Evolutionary conservation across 352 stramenopile genomes (phyloP).

Genomic region (Globisporangium nodosum): DNA sequence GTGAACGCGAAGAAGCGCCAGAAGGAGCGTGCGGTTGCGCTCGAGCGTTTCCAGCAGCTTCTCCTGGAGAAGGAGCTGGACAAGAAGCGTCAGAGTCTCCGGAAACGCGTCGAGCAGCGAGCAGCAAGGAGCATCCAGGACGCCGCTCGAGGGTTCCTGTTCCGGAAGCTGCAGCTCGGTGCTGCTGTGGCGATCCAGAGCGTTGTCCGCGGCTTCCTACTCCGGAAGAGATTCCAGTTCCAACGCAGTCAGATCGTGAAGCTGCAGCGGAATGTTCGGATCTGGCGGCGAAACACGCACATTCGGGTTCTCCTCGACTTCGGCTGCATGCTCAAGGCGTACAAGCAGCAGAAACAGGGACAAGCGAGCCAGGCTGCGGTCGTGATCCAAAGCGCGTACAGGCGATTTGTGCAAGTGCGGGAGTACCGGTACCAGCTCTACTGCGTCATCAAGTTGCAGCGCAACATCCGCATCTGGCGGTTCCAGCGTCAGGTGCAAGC

Average conservation of each 20-base stretch:
- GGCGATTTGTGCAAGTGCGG: conserved; percentile 16
- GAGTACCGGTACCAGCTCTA: conserved; percentile 18
- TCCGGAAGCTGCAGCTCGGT: background rate
- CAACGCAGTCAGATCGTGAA: background rate
- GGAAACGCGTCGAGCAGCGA: conserved; percentile 25
- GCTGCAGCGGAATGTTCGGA: conserved; percentile 10
- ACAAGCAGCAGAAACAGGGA: background rate
- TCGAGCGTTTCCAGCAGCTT: conserved; percentile 31
- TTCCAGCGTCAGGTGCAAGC: conserved; percentile 22
- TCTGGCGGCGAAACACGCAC: conserved; percentile 8
- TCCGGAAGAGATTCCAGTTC: conserved; percentile 5
- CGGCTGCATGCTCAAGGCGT: background rate
- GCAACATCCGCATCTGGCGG: conserved; percentile 37
- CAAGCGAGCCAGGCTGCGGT: conserved; percentile 21
- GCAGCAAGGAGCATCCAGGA: conserved; percentile 18
- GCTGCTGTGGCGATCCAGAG: conserved; percentile 18
- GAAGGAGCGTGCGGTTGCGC: conserved; percentile 17
- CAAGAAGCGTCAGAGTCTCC: conserved; percentile 14
- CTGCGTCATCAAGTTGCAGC: conserved; percentile 24
- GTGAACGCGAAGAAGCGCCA: conserved; percentile 14
- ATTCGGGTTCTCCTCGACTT: conserved; percentile 5
- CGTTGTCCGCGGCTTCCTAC: conserved; percentile 18
- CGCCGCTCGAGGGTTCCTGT: background rate
- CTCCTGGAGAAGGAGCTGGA: conserved; percentile 26
- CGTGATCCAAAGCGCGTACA: conserved; percentile 25